phyloP scores from a whole-genome alignment of 768 basidiomycete genomes.

The Lentinula raphanica region DNA sequence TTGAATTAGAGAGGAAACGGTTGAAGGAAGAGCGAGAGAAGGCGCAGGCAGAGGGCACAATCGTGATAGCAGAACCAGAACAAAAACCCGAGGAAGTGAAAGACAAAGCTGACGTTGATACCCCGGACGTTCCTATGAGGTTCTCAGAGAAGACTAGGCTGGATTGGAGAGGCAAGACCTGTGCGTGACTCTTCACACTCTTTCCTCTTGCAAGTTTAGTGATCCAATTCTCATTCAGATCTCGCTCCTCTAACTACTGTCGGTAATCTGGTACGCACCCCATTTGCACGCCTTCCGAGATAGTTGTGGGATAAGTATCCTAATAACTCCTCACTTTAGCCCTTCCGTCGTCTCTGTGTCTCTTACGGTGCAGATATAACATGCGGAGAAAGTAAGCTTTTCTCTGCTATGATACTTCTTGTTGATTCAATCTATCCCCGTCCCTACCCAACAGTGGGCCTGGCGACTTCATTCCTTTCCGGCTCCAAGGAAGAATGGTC shows the following conservation, averaged over 20 bases:
- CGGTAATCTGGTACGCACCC: constrained; percentile 73
- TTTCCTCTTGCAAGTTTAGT: not conserved
- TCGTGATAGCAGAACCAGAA: constrained; percentile 35
- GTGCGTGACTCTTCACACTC: constrained; percentile 36
- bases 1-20: constrained; percentile 15
- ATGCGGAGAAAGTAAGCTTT: constrained; percentile 77
- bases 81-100: constrained; percentile 24
- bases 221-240: constrained; percentile 16
- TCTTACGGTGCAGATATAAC: constrained; percentile 90
- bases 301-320: too few relatives aligned
- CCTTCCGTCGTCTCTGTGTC: constrained; percentile 88
- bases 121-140: constrained; percentile 64
- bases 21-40: not conserved
- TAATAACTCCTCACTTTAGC: constrained; percentile 36
- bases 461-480: constrained; percentile 83
- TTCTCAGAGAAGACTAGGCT: constrained; percentile 83
- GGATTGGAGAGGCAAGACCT: constrained; percentile 83
- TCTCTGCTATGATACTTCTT: not conserved
- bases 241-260: constrained; percentile 84
- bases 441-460: constrained; percentile 57
- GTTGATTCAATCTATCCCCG: not conserved
- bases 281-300: not conserved
- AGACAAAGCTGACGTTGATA: constrained; percentile 37
- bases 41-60: constrained; percentile 9
- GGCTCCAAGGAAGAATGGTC: constrained; percentile 97